Evolutionary conservation across 108 stramenopile genomes (phyloP).

Genomic region (Aureococcus anophagefferens): DNA sequence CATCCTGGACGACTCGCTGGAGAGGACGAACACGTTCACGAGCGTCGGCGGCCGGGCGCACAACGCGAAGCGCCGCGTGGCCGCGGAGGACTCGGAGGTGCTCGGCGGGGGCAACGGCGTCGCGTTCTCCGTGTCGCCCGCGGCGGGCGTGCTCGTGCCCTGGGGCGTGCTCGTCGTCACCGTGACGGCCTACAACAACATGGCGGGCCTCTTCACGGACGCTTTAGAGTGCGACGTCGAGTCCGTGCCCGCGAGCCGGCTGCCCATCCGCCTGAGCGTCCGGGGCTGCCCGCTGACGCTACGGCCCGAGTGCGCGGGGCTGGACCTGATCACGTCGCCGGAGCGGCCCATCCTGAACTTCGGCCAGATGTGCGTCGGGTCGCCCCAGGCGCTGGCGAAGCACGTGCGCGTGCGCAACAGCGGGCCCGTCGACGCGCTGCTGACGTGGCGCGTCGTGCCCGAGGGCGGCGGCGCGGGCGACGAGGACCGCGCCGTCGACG

Average conservation of each 20-base stretch:
- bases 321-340: slow-evolving; percentile 8
- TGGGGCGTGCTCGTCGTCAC: slow-evolving; percentile 34
- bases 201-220: slow-evolving; percentile 39
- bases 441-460: background rate
- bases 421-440: slow-evolving; percentile 12
- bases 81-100: slow-evolving; percentile 29
- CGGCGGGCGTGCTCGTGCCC: slow-evolving; percentile 23
- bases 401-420: background rate
- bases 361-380: background rate
- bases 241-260: slow-evolving; percentile 1
- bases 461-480: background rate
- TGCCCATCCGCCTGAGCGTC: slow-evolving; percentile 27
- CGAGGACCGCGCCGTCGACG: slow-evolving; percentile 3
- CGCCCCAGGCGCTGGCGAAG: background rate
- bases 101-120: slow-evolving; percentile 24
- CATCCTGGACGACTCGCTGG: slow-evolving; percentile 14
- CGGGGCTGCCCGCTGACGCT: slow-evolving; percentile 33
- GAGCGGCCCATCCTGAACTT: slow-evolving; percentile 3
- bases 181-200: slow-evolving; percentile 39
- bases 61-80: slow-evolving; percentile 16
- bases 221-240: slow-evolving; percentile 22
- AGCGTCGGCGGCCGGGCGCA: slow-evolving; percentile 21
- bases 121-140: slow-evolving; percentile 28
- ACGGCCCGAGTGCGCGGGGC: slow-evolving; percentile 23
- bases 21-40: slow-evolving; percentile 16